Evolutionary conservation across 768 basidiomycete species (phyloP), one percentile per base, ranked within the genome.

Genomic region (Cystobasidium ongulense): DNA sequence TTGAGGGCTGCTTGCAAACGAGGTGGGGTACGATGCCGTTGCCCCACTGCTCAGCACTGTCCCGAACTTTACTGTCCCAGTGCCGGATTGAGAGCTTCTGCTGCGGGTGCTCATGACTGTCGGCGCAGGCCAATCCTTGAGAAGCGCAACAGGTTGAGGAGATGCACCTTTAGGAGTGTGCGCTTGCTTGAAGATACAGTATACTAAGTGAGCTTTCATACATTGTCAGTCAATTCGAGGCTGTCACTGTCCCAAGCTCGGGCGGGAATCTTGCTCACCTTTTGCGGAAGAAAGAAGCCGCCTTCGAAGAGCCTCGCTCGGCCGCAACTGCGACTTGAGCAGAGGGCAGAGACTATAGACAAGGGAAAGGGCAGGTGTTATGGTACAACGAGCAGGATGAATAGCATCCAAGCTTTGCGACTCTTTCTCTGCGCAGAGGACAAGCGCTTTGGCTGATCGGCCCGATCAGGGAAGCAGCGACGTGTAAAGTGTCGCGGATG

Each of bases 1-100:
- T 21, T 52, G 50, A 13, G 57, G 57, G 33, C 57, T 59, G 2
- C 25, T 59, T 35, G 23, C 35, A n/a, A 71, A 54, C 4, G 52
- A 57, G 5, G 68, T 53, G 15, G 68, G 68, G 36, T 71, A 71
- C 25, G 43, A 36, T 10, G 68, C 68, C 3, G 68, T 54, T 10
- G 33, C 52, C 3, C 68, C 68, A 36, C 27, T 8, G 3, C 10
- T 2, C 25, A 71, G 68, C 33, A 71, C 33, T 4, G 68, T 71
- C 13, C 68, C 68, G 38, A 31, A 71, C 35, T 43, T 54, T 7
- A 71, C 68, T n/a, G 68, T 59, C 15, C 33, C 63, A 5, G 63
- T 18, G 36, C 25, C n/a, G 31, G 57, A 61, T 50, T 50, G 46
- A 11, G 46, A 11, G 46, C 46, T 50, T n/a, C 46, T 15, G 23